Base-by-base conservation (phyloP, 192 early-diverging fungal genomes). In the Coemansia sp. region DNA sequence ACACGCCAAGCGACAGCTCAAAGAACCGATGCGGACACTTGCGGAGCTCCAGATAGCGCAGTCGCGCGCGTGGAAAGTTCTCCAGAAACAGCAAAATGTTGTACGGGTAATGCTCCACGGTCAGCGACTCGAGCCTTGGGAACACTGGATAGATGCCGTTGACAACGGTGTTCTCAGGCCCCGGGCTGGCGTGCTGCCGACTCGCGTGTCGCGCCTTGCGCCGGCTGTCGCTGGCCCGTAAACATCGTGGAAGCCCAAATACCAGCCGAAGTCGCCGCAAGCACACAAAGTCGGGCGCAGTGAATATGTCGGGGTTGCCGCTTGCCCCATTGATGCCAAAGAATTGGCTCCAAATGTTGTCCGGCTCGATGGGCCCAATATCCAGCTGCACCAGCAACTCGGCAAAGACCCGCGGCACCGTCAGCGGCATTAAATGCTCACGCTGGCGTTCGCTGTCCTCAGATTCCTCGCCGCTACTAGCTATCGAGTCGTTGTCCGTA, bases 331-430 rank as follows among this genome's bases (percentile, higher is more conserved):
- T 42, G 2, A 2, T 1, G 35, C 39, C 22, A 25, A 49, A 39
- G 21, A 74, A 74, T 3, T 60, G 53, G 9, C 25, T 32, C 71
- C 71, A 74, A 52, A 74, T 52, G 21, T 42, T 41, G 25, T 59
- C 53, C 0, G 64, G 55, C 26, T 38, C 46, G 14, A 74, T 53
- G 0, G 71, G 71, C 1, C 64, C 71, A 22, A 74, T 58, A 8
- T 67, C 71, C 21, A 74, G 47, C 12, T 22, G 45, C 8, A 63
- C 36, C 35, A 74, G 59, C 2, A 38, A 17, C 26, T 48, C 27
- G 32, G 60, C 55, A n/a, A 25, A 29, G 6, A 62, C 30, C 2
- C 27, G 38, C 2, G 67, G 67, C n/a, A 70, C 50, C 7, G 15
- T 22, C 8, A 38, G 56, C 17, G 60, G 25, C 1, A 38, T 55